Base-by-base conservation (phyloP, 495 filamentous ascomycete genomes). In the Sabuloglossum arenarium region DNA sequence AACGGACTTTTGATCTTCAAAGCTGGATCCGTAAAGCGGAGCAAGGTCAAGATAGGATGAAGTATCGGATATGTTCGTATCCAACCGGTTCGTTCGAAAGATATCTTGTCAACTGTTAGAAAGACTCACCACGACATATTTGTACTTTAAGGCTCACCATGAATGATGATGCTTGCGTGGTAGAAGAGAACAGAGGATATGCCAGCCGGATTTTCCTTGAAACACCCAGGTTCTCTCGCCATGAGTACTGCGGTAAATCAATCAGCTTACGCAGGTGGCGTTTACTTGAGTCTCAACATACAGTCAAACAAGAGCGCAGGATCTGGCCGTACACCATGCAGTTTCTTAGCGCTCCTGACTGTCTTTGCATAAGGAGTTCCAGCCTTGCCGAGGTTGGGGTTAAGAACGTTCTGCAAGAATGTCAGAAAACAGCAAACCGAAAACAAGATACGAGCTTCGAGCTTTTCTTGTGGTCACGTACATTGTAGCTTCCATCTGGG, bases 161-260 rank as follows among this genome's bases (percentile, higher is more conserved):
- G 88, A 62, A 91, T 94, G 59, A 95, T 89, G 56, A 94, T 86
- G 16, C 80, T 85, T 6, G 87, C 88, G 64, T 88, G 77, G 60
- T 96, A 89, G 73, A 88, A 96, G 12, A 96, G 70, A 54, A 94
- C 74, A 62, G 84, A 90, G 0, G 88, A 94, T 25, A 94, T 81
- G 59, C 84, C 84, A 63, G 84, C 88, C 5, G 82, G 79, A 67
- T 85, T 80, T 50, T 80, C 73, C 57, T 79, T 74, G 56, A 73
- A 79, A n/a, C 74, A 64, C 50, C 77, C 75, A n/a, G n/a, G n/a
- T n/a, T n/a, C n/a, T n/a, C n/a, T n/a, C n/a, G n/a, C n/a, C n/a
- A n/a, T n/a, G n/a, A n/a, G n/a, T n/a, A n/a, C n/a, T n/a, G n/a
- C n/a, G n/a, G n/a, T n/a, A n/a, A n/a, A n/a, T n/a, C n/a, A n/a